These are phyloP conservation scores for Ramaria rubella DNA, from an alignment of 768 basidiomycete species.

Conservation along the genomic window DNA sequence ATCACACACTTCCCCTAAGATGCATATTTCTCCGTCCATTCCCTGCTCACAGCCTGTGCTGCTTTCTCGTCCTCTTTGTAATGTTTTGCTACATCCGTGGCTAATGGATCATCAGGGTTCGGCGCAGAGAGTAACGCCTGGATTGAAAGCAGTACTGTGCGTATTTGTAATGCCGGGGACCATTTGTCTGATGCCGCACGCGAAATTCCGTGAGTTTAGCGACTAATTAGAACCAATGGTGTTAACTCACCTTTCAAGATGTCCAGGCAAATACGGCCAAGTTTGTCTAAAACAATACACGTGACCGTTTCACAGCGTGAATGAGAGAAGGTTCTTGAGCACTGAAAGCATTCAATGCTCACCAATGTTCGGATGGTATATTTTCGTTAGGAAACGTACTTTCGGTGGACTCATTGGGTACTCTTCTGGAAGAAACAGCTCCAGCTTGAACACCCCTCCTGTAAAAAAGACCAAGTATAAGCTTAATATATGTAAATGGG, in stretches of 20 bases:
- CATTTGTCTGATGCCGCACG: conserved; percentile 80
- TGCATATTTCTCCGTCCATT: conserved; percentile 94
- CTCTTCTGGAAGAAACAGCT: conserved; percentile 96
- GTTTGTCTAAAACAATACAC: conserved; percentile 62
- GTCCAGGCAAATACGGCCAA: conserved; percentile 96
- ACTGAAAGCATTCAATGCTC: conserved; percentile 26
- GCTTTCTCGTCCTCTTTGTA: conserved; percentile 97
- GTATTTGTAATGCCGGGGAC: conserved; percentile 98
- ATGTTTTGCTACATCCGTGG: conserved; percentile 93
- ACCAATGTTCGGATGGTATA: conserved; percentile 99
- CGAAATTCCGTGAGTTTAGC: conserved; percentile 2
- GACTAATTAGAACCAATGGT: not conserved
- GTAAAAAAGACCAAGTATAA: conserved; percentile 8
- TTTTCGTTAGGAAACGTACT: conserved; percentile 95
- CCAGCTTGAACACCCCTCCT: conserved; percentile 94
- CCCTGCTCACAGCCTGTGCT: conserved; percentile 84
- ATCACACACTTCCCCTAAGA: not conserved
- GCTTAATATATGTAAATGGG: not conserved
- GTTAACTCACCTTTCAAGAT: conserved; percentile 90
- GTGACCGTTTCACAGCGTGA: too few relatives aligned
- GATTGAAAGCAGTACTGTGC: conserved; percentile 92
- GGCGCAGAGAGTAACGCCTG: conserved; percentile 96
- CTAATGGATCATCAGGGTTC: conserved; percentile 93
- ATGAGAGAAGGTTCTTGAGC: too few relatives aligned
- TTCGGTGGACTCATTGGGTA: conserved; percentile 99